phyloP scores from a whole-genome alignment of 345 rosid species.

The Pugionium dolabratum region DNA sequence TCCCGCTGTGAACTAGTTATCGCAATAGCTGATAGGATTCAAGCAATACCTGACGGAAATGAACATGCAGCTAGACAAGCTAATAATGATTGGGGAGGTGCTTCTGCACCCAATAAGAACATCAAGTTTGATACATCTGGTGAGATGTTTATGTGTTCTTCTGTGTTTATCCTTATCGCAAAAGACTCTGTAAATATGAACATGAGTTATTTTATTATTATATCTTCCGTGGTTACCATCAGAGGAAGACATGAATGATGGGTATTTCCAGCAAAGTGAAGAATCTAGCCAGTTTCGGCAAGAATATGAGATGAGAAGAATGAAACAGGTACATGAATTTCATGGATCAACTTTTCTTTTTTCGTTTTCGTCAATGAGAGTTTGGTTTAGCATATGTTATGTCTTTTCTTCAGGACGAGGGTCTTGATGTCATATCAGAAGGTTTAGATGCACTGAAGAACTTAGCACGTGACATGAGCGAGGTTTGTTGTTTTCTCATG shows the following conservation, averaged over 20 bases:
- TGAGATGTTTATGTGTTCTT: conserved; percentile 7
- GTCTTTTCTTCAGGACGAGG: conserved; percentile 49
- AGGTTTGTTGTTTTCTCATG: conserved; percentile 49
- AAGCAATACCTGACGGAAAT: conserved; percentile 67
- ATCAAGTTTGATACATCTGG: conserved; percentile 72
- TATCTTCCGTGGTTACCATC: conserved; percentile 17
- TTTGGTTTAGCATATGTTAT: conserved; percentile 34
- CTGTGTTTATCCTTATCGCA: background rate
- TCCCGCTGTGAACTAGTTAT: conserved; percentile 64
- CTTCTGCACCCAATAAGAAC: conserved; percentile 59
- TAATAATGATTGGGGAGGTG: conserved; percentile 56
- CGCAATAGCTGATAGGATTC: conserved; percentile 60
- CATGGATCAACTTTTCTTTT: conserved; percentile 6
- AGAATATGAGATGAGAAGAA: conserved; percentile 73
- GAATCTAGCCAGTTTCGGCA: conserved; percentile 70
- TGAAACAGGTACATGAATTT: conserved; percentile 72
- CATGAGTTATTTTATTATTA: conserved; percentile 1
- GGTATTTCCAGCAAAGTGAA: conserved; percentile 60
- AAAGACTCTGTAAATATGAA: conserved; percentile 12
- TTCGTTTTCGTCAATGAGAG: conserved; percentile 49
- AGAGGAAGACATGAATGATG: conserved; percentile 57
- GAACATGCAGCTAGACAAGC: conserved; percentile 40
- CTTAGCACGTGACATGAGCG: conserved; percentile 64
- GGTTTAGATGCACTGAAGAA: conserved; percentile 40
- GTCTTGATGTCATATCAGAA: conserved; percentile 43